Percentiles rank a stretch among this genome's conserved stretches.
Conservation (phyloP, 371 early-diverging fungal genomes). For the Mucor lusitanicus region DNA sequence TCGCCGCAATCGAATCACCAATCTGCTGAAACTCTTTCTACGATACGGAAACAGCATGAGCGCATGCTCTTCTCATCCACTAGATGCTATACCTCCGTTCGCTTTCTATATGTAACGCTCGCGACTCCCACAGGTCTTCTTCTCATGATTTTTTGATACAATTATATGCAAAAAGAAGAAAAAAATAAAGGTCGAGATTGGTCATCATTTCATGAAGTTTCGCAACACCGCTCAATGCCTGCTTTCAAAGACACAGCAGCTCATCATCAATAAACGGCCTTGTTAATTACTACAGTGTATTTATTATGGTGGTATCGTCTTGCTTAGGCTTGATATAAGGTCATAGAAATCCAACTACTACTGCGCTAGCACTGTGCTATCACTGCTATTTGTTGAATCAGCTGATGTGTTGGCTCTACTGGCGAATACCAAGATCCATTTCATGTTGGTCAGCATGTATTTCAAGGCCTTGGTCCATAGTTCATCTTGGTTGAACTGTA, state of each 20-base stretch:
- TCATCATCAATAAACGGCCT: too few species aligned
- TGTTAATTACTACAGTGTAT: too few species aligned
- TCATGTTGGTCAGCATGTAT: slow-evolving; percentile 85
- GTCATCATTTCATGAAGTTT: neutral
- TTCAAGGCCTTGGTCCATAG: slow-evolving; percentile 91
- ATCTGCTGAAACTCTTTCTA: slow-evolving; percentile 60
- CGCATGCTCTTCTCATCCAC: neutral
- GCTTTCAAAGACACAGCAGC: too few species aligned
- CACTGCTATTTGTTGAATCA: slow-evolving; percentile 8
- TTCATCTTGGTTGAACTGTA: slow-evolving; percentile 90
- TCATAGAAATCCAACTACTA: neutral
- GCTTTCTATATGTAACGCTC: slow-evolving; percentile 29
- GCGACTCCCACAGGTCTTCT: slow-evolving; percentile 44
- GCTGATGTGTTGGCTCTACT: slow-evolving; percentile 43
- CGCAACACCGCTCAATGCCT: neutral
- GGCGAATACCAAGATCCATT: slow-evolving; percentile 82
- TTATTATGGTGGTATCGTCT: too few species aligned
- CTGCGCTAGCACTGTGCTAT: neutral
- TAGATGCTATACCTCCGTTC: slow-evolving; percentile 26
- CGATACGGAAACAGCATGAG: neutral
- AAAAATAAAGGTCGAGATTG: neutral
- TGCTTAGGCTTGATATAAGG: too few species aligned
- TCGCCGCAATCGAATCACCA: slow-evolving; percentile 57
- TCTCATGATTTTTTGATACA: slow-evolving; percentile 31
- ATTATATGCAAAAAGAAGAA: neutral